Percentiles rank a stretch among this genome's conserved stretches.
Conservation (phyloP, 2,329 filamentous ascomycete genomes). For the Incumbomyces delicatus region DNA sequence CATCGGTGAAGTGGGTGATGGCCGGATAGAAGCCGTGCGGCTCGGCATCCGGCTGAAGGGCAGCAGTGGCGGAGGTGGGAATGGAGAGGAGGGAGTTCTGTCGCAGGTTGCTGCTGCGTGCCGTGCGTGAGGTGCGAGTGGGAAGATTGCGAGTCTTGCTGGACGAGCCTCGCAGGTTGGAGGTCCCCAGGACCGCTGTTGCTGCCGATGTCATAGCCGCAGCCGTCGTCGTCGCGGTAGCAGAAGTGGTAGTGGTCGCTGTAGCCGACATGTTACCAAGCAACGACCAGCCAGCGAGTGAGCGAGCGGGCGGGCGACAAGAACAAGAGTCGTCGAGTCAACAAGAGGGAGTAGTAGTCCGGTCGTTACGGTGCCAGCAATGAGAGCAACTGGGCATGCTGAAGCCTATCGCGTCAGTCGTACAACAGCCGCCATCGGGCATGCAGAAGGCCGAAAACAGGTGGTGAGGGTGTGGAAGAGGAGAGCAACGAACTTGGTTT, state of each 20-base stretch:
- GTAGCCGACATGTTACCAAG: slow-evolving; percentile 15
- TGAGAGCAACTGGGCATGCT: slow-evolving; percentile 4
- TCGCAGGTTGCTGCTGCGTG: slow-evolving; percentile 29
- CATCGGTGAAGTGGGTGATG: slow-evolving; percentile 72
- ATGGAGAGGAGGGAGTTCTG: slow-evolving; percentile 24
- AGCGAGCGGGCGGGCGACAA: too few relatives aligned
- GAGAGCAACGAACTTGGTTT: background rate
- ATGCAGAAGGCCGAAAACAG: background rate
- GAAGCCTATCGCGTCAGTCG: background rate
- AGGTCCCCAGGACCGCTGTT: slow-evolving; percentile 19
- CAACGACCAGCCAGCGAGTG: too few relatives aligned
- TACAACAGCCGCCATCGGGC: background rate
- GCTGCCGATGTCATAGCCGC: slow-evolving; percentile 7
- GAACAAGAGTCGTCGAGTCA: too few relatives aligned
- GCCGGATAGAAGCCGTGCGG: slow-evolving; percentile 50
- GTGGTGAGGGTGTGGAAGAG: background rate
- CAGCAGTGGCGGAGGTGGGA: slow-evolving; percentile 13
- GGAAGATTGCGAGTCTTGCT: slow-evolving; percentile 42
- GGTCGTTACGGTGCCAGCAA: too few relatives aligned
- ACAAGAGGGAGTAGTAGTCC: background rate
- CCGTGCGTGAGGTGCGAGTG: slow-evolving; percentile 38
- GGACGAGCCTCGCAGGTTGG: slow-evolving; percentile 18
- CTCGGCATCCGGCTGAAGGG: slow-evolving; percentile 22
- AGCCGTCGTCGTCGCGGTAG: too few relatives aligned
- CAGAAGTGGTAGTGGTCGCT: too few relatives aligned